phyloP scores from a whole-genome alignment of 1,284 basidiomycete species.

The Ustilago xerochloae region DNA sequence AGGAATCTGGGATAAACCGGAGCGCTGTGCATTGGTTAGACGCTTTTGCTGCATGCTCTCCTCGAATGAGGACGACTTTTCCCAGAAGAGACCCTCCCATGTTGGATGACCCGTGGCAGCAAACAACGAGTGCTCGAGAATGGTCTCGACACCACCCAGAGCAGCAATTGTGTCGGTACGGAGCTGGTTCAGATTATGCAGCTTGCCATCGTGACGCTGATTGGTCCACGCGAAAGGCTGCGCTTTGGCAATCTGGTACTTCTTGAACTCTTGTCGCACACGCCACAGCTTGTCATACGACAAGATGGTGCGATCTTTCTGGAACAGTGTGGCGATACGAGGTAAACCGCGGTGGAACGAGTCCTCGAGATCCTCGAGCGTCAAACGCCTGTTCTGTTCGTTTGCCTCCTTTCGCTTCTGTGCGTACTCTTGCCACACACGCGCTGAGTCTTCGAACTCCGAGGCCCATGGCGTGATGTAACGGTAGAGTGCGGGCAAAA shows the following conservation, averaged over 20 bases:
- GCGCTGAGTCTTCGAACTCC: slow-evolving; percentile 96
- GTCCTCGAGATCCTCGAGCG: slow-evolving; percentile 95
- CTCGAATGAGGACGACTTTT: slow-evolving; percentile 79
- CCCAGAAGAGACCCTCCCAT: slow-evolving; percentile 74
- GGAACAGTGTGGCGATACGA: slow-evolving; percentile 95
- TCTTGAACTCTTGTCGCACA: slow-evolving; percentile 90
- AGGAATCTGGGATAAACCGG: slow-evolving; percentile 96
- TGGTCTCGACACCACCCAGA: slow-evolving; percentile 95
- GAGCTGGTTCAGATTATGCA: slow-evolving; percentile 98
- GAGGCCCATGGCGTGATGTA: slow-evolving; percentile 99
- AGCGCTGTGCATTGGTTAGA: slow-evolving; percentile 91
- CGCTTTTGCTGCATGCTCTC: slow-evolving; percentile 87
- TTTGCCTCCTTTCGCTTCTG: slow-evolving; percentile 99
- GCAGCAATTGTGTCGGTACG: slow-evolving; percentile 99
- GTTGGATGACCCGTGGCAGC: slow-evolving; percentile 88
- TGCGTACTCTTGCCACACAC: slow-evolving; percentile 99
- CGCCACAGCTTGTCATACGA: slow-evolving; percentile 96
- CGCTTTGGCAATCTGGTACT: slow-evolving; percentile 85
- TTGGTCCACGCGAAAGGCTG: slow-evolving; percentile 99
- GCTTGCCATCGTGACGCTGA: slow-evolving; percentile 95
- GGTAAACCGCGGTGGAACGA: slow-evolving; percentile 99
- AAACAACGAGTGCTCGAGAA: slow-evolving; percentile 96
- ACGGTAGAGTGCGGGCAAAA: slow-evolving; percentile 91
- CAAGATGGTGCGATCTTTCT: slow-evolving; percentile 94
- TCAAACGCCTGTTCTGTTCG: slow-evolving; percentile 95